These are phyloP conservation scores for Escallonia rubra DNA, from an alignment of 129 eudicot species.

Conservation along the genomic window DNA sequence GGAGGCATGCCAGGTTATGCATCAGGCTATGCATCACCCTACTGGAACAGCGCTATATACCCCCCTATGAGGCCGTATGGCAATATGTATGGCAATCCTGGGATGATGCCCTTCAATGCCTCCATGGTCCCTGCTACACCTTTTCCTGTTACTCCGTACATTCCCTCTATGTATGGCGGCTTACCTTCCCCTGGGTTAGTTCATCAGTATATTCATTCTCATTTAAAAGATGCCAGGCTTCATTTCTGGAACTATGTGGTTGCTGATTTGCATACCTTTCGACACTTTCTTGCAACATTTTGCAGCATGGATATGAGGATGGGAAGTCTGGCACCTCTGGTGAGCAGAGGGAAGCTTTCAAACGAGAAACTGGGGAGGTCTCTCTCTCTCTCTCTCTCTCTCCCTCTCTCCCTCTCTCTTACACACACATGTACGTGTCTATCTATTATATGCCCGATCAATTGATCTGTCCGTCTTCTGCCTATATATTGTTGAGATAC, in stretches of 20 bases:
- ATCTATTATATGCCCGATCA: no score
- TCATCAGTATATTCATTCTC: neutral
- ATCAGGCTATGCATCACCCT: conserved; percentile 47
- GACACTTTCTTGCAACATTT: conserved; percentile 13
- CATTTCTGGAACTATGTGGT: neutral
- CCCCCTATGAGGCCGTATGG: conserved; percentile 49
- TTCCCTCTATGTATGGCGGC: conserved; percentile 45
- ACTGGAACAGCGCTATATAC: conserved; percentile 53
- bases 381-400: neutral
- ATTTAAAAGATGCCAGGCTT: neutral
- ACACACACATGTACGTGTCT: no score
- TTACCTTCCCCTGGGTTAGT: conserved; percentile 53
- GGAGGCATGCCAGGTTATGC: conserved; percentile 34
- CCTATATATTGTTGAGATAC: no score
- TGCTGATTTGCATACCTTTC: conserved; percentile 7
- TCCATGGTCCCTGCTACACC: conserved; percentile 51
- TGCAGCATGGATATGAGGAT: conserved; percentile 38
- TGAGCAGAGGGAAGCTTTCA: conserved; percentile 27
- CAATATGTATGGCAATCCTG: conserved; percentile 64
- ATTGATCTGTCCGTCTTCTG: no score
- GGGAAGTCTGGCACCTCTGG: conserved; percentile 43
- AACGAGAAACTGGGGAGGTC: conserved; percentile 51
- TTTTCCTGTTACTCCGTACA: conserved; percentile 45
- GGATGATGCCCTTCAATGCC: conserved; percentile 60
- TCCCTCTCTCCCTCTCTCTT: no score